Base-by-base conservation (phyloP, 75 land plant genomes). In the Ceratopteris richardii region DNA sequence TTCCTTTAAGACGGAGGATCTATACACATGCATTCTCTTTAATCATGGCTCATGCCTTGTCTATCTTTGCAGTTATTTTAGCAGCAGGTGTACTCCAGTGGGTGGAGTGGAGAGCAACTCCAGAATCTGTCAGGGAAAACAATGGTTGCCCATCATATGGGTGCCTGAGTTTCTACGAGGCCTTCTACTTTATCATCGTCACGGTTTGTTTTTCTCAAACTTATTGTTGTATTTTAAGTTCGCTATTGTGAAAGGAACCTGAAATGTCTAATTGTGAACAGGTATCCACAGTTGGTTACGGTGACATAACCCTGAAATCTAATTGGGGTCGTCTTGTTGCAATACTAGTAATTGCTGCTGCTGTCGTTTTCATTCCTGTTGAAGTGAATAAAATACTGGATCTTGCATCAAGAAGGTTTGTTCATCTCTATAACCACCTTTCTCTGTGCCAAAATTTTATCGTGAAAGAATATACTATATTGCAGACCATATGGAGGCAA, bases 281-380 rank as follows among this genome's bases (percentile, higher is more conserved):
- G 79, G 60, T 76, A 11, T 63, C 79, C 17, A 76, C 77, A 3
- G 79, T 76, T 17, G 76, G 79, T 14, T 76, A 76, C 50, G 79
- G 79, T 44, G 79, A 76, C 50, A 51, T 76, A 14, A 72, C 65
- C 14, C 51, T 62, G 40, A 56, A 76, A 43, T 66, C 77, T 18
- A 55, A 66, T 10, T 76, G 70, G 70, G 79, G 79, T 1, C 77
- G 79, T 18, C 50, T 58, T 48, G 50, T 76, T 33, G 50, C 64
- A 14, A 25, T 76, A 18, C 47, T 59, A 29, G 42, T 51, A n/a
- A 76, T 76, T 17, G n/a, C 73, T 24, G 64, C 63, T 56, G 79
- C 76, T 30, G 21, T 76, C 0, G 27, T 76, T 23, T 54, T 76
- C 29, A 44, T 76, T 26, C 79, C 79, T 33, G 59, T 41, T 25